These are phyloP conservation scores for Pelargonium fulgidum DNA, from an alignment of 441 rosid genomes.

Conservation along the genomic window DNA sequence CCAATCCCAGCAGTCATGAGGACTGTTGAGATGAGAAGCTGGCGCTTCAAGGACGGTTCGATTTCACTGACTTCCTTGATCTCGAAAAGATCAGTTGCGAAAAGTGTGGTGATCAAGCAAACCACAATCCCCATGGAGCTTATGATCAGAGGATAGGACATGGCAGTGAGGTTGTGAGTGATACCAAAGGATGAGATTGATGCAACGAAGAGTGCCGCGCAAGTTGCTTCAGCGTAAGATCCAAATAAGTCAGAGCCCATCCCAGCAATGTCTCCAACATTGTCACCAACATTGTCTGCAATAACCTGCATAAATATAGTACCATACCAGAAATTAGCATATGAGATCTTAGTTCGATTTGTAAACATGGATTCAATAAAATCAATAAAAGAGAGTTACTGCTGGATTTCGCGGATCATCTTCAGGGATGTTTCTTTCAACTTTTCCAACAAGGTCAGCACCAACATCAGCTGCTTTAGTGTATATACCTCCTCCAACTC, in stretches of 20 bases:
- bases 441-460: constrained; percentile 45
- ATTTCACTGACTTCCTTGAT: constrained; percentile 44
- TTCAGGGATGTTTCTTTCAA: constrained; percentile 43
- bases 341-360: no score
- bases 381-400: constrained; percentile 16
- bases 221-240: constrained; percentile 54
- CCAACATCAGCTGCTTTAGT: constrained; percentile 49
- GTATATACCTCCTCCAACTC: constrained; percentile 64
- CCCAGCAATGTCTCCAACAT: constrained; percentile 61
- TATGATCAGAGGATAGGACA: constrained; percentile 51
- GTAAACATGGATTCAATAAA: no score
- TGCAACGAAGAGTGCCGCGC: constrained; percentile 63
- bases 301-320: constrained; percentile 31
- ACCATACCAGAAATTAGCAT: no score
- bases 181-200: constrained; percentile 53
- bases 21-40: constrained; percentile 55
- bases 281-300: constrained; percentile 66
- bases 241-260: constrained; percentile 63
- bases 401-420: constrained; percentile 48
- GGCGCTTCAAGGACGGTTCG: constrained; percentile 54
- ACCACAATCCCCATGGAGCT: constrained; percentile 55
- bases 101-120: constrained; percentile 54
- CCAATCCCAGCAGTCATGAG: constrained; percentile 58
- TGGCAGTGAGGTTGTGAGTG: constrained; percentile 43
- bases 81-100: constrained; percentile 51